Conservation (phyloP, 805 yeast genomes). For the Clavispora phyllophila region DNA sequence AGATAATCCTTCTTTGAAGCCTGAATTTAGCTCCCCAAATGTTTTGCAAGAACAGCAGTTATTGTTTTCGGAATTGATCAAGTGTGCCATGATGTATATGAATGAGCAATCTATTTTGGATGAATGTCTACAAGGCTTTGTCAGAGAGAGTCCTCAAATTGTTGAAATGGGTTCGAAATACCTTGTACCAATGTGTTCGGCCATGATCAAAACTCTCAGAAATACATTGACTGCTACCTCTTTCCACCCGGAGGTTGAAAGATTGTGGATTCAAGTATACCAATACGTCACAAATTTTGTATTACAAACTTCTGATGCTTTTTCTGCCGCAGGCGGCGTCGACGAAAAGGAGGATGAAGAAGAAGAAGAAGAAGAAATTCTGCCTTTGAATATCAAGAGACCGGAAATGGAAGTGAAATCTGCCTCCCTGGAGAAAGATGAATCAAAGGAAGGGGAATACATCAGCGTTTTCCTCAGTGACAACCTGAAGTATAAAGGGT, state of each 20-base stretch:
- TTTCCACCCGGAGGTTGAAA: slow-evolving; percentile 28
- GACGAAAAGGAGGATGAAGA: slow-evolving; percentile 6
- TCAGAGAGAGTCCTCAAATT: slow-evolving; percentile 25
- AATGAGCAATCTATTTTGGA: slow-evolving; percentile 23
- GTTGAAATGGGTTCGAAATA: slow-evolving; percentile 22
- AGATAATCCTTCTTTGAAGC: slow-evolving; percentile 23
- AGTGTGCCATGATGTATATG: slow-evolving; percentile 27
- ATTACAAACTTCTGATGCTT: slow-evolving; percentile 18
- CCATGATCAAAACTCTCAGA: slow-evolving; percentile 33
- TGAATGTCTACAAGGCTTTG: slow-evolving; percentile 31
- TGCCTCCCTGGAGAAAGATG: background rate
- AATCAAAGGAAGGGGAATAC: slow-evolving; percentile 4
- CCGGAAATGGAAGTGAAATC: background rate
- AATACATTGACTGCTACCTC: slow-evolving; percentile 29
- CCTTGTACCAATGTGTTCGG: slow-evolving; percentile 40
- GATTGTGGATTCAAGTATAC: slow-evolving; percentile 36
- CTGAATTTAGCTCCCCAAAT: slow-evolving; percentile 17
- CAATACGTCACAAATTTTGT: slow-evolving; percentile 36
- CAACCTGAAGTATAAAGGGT: slow-evolving; percentile 37
- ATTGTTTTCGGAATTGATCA: slow-evolving; percentile 33
- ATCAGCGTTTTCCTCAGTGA: slow-evolving; percentile 23
- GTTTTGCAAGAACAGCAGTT: slow-evolving; percentile 25
- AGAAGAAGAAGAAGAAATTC: slow-evolving; percentile 13
- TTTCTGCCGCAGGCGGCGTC: slow-evolving; percentile 2
- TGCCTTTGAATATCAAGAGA: slow-evolving; percentile 23